Percentiles rank a stretch among this genome's conserved stretches.
Conservation (phyloP, 352 stramenopile genomes). For the Phytophthora constricta region DNA sequence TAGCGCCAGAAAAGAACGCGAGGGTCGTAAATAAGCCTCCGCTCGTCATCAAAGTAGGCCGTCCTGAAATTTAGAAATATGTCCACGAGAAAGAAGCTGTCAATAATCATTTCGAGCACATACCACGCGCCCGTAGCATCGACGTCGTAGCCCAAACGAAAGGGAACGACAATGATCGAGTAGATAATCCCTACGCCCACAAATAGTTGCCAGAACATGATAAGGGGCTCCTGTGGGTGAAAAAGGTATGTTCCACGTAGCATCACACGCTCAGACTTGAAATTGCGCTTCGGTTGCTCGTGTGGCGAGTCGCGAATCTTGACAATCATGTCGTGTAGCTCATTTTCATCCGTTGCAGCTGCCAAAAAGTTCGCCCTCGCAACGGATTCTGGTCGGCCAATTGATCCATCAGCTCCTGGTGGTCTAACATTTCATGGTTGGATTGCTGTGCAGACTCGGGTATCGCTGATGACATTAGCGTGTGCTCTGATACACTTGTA, state of each 20-base stretch:
- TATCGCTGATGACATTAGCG: background rate
- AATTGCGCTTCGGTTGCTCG: constrained; percentile 48
- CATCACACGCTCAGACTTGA: constrained; percentile 59
- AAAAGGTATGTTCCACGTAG: constrained; percentile 79
- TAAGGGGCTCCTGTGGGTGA: constrained; percentile 70
- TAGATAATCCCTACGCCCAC: constrained; percentile 84
- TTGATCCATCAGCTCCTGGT: constrained; percentile 26
- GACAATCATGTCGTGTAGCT: constrained; percentile 47
- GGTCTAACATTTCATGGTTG: constrained; percentile 18
- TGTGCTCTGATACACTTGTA: background rate
- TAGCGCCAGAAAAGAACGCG: constrained; percentile 69
- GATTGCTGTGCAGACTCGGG: constrained; percentile 10
- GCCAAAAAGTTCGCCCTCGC: constrained; percentile 23
- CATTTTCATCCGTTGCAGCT: constrained; percentile 26
- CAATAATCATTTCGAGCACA: constrained; percentile 77
- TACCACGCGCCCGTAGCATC: constrained; percentile 60
- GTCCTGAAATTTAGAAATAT: constrained; percentile 90
- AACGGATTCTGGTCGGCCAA: constrained; percentile 9
- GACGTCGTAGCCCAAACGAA: constrained; percentile 86
- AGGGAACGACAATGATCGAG: constrained; percentile 90
- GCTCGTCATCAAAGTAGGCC: constrained; percentile 80
- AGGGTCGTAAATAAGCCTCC: constrained; percentile 68
- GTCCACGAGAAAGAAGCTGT: constrained; percentile 88
- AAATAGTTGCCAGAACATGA: constrained; percentile 82
- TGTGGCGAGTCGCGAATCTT: constrained; percentile 61